Evolutionary conservation across 768 basidiomycete species (phyloP), one percentile per base, ranked within the genome.

Genomic region (Rhodotorula sphaerocarpa): DNA sequence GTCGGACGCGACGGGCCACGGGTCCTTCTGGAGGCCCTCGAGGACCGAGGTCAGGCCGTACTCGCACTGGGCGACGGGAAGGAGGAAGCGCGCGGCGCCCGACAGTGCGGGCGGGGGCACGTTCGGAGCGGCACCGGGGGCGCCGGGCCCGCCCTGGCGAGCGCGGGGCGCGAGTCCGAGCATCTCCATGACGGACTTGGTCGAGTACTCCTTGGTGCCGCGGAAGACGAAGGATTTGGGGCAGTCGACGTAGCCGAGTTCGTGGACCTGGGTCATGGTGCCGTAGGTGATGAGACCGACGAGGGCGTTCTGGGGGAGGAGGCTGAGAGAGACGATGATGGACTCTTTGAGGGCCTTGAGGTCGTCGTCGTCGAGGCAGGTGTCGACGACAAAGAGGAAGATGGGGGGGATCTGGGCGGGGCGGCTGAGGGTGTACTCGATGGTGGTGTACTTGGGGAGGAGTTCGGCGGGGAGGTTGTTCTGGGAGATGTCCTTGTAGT

Each of bases 151-250:
- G 3, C 87, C 89, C 9, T 88, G 86, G 44, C 88, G 87, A 28
- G 57, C 45, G 7, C 59, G 41, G 11, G 71, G 71, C 30, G 88
- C 86, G 47, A 96, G 81, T 30, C 87, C 89, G 45, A 97, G 86
- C 92, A 99, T 97, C 71, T 97, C 93, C 75, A 90, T 88, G 69
- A 97, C 96, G 69, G 95, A 90, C 78, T 97, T 97, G 44, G 88
- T 84, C 58, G 84, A 77, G 74, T 99, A 97, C 71, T 99, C 95
- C 76, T 97, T 99, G 18, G 86, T 88, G 47, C 95, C 95, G 31
- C 93, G 86, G 84, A 99, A 99, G 59, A 97, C 95, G 75, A 95
- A 97, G 6, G 92, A 95, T 76, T 97, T 97, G 78, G 83, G 88
- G 78, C 92, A 97, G 74, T 93, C 88, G 3, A 84, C 82, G 72